These are phyloP conservation scores for Lolium rigidum DNA, from an alignment of 176 grass and related monocot genomes.

Conservation along the genomic window DNA sequence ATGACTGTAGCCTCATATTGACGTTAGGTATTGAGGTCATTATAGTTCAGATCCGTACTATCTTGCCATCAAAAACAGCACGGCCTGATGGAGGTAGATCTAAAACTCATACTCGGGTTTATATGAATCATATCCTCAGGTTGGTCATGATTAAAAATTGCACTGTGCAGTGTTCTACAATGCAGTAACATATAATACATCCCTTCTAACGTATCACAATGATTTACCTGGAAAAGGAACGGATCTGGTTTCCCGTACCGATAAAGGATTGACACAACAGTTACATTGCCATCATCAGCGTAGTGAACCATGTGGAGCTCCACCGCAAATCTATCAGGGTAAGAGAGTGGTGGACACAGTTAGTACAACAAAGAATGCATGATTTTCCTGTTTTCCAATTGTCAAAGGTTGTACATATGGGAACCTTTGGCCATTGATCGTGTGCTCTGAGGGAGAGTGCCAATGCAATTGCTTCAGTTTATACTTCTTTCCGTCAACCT, in stretches of 20 bases:
- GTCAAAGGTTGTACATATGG: not conserved
- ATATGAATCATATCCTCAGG: not conserved
- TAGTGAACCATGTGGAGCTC: conserved; percentile 89
- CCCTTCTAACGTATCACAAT: not conserved
- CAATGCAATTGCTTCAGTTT: conserved; percentile 72
- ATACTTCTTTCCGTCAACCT: conserved; percentile 59
- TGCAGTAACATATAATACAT: not conserved
- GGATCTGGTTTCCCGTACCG: conserved; percentile 56
- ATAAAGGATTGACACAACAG: conserved; percentile 67
- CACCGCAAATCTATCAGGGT: conserved; percentile 54
- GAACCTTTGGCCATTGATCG: conserved; percentile 71
- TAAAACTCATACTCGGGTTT: not conserved
- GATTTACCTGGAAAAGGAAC: conserved; percentile 71
- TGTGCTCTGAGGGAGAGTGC: conserved; percentile 85
- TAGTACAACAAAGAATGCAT: conserved; percentile 5
- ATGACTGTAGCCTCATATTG: not conserved
- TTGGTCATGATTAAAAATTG: not conserved
- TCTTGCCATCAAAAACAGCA: not conserved
- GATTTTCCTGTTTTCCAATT: not conserved
- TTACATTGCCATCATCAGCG: conserved; percentile 57
- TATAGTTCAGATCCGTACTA: not conserved
- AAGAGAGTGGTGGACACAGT: not conserved
- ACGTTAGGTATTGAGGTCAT: not conserved
- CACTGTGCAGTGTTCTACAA: not conserved
- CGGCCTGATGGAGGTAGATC: too few relatives aligned